phyloP scores from a whole-genome alignment of 495 filamentous ascomycete genomes.

The Lindgomyces ingoldianus region DNA sequence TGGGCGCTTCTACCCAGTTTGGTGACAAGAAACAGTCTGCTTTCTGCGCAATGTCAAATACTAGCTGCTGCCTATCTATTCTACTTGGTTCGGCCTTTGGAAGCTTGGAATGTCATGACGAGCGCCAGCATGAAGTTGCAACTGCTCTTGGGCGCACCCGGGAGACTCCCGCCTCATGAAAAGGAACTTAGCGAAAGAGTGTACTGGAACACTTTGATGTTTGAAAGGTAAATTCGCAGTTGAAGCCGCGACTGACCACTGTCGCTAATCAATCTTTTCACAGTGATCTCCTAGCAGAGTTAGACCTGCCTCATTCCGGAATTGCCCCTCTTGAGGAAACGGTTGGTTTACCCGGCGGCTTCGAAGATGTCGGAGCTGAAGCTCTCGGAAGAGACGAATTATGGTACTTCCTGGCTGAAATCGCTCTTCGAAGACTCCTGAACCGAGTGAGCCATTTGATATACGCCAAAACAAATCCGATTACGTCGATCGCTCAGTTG shows the following conservation, averaged over 20 bases:
- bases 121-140: slow-evolving; percentile 80
- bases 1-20: slow-evolving; percentile 75
- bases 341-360: slow-evolving; percentile 75
- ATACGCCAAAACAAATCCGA: slow-evolving; percentile 43
- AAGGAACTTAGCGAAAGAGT: slow-evolving; percentile 73
- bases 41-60: slow-evolving; percentile 76
- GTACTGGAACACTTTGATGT: slow-evolving; percentile 81
- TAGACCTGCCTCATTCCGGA: slow-evolving; percentile 79
- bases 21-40: slow-evolving; percentile 75
- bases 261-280: slow-evolving; percentile 18
- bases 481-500: slow-evolving; percentile 61
- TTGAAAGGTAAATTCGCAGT: slow-evolving; percentile 56
- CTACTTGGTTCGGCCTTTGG: slow-evolving; percentile 76
- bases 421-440: slow-evolving; percentile 71
- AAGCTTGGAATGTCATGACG: slow-evolving; percentile 78
- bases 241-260: background rate
- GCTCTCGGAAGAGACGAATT: slow-evolving; percentile 68
- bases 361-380: slow-evolving; percentile 61
- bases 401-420: slow-evolving; percentile 84
- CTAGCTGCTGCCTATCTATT: slow-evolving; percentile 78
- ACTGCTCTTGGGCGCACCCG: slow-evolving; percentile 69
- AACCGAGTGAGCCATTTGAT: slow-evolving; percentile 81
- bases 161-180: slow-evolving; percentile 65
- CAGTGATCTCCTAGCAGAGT: slow-evolving; percentile 72
- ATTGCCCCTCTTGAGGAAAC: slow-evolving; percentile 78